Evolutionary conservation across 208 protist species (phyloP), one percentile per base, ranked within the genome.

Genomic region (Herpetomonas tarakana): DNA sequence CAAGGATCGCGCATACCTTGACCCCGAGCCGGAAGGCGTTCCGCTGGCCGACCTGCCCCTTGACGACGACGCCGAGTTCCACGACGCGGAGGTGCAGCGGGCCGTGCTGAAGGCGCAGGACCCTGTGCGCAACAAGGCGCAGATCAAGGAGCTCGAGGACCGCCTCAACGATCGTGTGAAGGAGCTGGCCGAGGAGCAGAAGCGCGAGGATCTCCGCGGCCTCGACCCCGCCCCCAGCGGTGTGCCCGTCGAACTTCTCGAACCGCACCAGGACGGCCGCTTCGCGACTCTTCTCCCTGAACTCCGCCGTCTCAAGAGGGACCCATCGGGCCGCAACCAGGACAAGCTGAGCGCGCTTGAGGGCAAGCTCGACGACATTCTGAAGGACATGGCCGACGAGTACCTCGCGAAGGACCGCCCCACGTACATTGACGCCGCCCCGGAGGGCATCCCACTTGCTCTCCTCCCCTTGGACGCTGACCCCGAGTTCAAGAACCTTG

Each of bases 91-190:
- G 71, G 67, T 75, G 52, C 79, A 87, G 74, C 84, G 88, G 9
- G 79, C 73, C 24, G 83, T 83, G 67, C 76, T 88, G 27, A 89
- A 83, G 78, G 74, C 76, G 52, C 67, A 76, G 46, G 83, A 89
- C 49, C 76, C 62, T 28, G 56, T 68, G n/a, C 69, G 63, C 25
- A 80, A 88, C 62, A 65, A 68, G 14, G 61, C 71, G n/a, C 74
- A 68, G 63, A 83, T 86, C 52, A 70, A 74, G 59, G 65, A 57
- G 2, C 68, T 88, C 11, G 81, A 90, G 70, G 81, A 80, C 9
- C 58, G 76, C 46, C 71, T 93, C 46, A 90, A 90, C 62, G 70
- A 74, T 52, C 70, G 82, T 25, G 80, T 73, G 1, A 61, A 76
- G 22, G 78, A 90, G 58, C 65, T 93, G 0, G 83, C 86, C 1